These are phyloP conservation scores for Centrapalus pauciflorus DNA, from an alignment of 129 eudicot species.

Conservation along the genomic window DNA sequence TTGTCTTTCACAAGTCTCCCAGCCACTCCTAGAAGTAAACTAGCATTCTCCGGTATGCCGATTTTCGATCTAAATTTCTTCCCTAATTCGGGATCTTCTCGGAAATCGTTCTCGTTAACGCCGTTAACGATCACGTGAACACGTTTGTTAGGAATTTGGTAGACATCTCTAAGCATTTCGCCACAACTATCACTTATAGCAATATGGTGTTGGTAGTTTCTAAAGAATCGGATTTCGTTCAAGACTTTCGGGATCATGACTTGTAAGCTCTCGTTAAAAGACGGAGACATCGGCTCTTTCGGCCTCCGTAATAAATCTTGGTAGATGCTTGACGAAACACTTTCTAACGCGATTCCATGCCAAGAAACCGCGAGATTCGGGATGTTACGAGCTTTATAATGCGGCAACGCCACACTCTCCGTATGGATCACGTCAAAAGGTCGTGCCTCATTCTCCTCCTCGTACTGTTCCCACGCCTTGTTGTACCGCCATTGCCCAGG, in stretches of 20 bases:
- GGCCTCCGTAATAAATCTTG: constrained; percentile 63
- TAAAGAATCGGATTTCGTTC: constrained; percentile 80
- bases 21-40: constrained; percentile 79
- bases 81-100: constrained; percentile 47
- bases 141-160: constrained; percentile 78
- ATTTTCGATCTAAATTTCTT: constrained; percentile 49
- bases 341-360: constrained; percentile 94
- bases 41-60: constrained; percentile 69
- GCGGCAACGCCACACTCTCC: constrained; percentile 88
- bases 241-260: constrained; percentile 76
- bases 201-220: constrained; percentile 68
- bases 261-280: constrained; percentile 56
- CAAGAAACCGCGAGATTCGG: constrained; percentile 84
- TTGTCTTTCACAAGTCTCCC: constrained; percentile 92
- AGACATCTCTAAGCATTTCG: constrained; percentile 91
- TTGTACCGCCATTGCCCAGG: constrained; percentile 81
- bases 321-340: constrained; percentile 72
- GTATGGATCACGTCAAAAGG: constrained; percentile 81
- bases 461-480: constrained; percentile 81
- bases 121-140: constrained; percentile 91
- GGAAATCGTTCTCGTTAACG: constrained; percentile 59
- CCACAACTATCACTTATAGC: constrained; percentile 95
- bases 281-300: constrained; percentile 52
- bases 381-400: constrained; percentile 44
- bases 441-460: constrained; percentile 42